Evolutionary conservation across 1,284 basidiomycete genomes (phyloP).

Genomic region (Flammula alnicola): DNA sequence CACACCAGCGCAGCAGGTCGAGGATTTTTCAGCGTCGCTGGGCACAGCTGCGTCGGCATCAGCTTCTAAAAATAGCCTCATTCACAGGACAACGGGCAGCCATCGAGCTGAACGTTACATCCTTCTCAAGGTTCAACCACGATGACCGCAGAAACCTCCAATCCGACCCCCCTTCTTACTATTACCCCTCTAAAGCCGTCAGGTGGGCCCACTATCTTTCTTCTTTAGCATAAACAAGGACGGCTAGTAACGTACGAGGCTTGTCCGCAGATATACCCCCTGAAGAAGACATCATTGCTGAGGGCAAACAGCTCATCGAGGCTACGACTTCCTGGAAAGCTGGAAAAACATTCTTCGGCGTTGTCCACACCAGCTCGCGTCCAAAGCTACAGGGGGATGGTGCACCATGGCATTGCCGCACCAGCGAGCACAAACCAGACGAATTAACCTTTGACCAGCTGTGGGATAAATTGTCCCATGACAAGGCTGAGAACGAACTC

Average conservation of each 20-base stretch:
- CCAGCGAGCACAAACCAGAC: conserved; percentile 65
- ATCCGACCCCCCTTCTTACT: conserved; percentile 35
- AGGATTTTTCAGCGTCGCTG: conserved; percentile 1
- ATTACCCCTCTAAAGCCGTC: conserved; percentile 48
- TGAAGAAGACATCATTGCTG: conserved; percentile 58
- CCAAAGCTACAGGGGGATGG: conserved; percentile 57
- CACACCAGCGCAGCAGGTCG: conserved; percentile 12
- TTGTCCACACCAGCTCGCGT: conserved; percentile 58
- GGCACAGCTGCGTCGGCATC: conserved; percentile 1
- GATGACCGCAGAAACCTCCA: conserved; percentile 19
- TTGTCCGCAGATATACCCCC: conserved; percentile 56
- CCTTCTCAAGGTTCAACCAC: conserved; percentile 20
- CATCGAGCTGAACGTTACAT: conserved; percentile 3
- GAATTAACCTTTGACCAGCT: conserved; percentile 74
- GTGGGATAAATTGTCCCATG: conserved; percentile 66
- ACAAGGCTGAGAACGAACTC: conserved; percentile 72
- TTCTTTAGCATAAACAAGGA: background rate
- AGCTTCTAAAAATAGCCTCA: conserved; percentile 23
- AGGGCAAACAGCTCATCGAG: conserved; percentile 59
- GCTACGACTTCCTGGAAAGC: conserved; percentile 63
- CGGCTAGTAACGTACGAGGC: background rate
- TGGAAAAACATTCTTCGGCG: conserved; percentile 62
- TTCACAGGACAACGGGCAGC: conserved; percentile 19
- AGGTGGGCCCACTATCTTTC: conserved; percentile 36
- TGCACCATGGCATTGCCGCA: conserved; percentile 67